Evolutionary conservation across 768 basidiomycete genomes (phyloP), one percentile per base, ranked within the genome.

Genomic region (Boletus patriciae): DNA sequence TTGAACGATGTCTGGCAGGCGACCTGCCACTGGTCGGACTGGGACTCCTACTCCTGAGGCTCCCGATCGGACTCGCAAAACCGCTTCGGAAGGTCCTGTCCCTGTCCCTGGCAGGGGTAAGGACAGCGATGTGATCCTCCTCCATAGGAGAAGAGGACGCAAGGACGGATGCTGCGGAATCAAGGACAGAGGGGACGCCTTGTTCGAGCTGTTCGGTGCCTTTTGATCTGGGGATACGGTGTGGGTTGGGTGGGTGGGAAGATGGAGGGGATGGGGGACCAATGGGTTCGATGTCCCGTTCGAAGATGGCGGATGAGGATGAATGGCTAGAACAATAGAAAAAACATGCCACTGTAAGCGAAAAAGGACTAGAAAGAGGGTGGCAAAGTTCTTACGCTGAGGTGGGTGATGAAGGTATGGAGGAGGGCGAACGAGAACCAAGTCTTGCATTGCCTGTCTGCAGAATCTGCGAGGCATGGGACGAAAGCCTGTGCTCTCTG

Each of bases 281-380:
- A 2, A 73, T 52, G 16, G 86, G 86, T 62, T 94, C 92, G 60
- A 95, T 92, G 69, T 95, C 92, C 36, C 92, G 84, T 73, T 95
- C 92, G 58, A 95, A 95, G 55, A 94, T 95, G 37, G 92, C 92
- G 1, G 91, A 93, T 0, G 90, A 90, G 0, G 90, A 90, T 0
- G 90, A 93, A 64, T 90, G 83, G 1, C 64, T 60, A 50, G 54
- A 57, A 38, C 46, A 31, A 44, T 12, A 18, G 12, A 13, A 21
- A 52, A 45, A 57, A 27, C 3, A 52, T 16, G 46, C 23, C 23
- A 43, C 31, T 36, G 60, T 61, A 15, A 67, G 57, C 37, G 42
- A 31, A 46, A 16, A 54, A 50, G 50, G 21, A 46, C 34, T 42
- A 19, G 27, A 41, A 52, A 50, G 38, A 27, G 33, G 34, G 61